Conservation (phyloP, 2,329 filamentous ascomycete genomes). For the Nemania sp. region DNA sequence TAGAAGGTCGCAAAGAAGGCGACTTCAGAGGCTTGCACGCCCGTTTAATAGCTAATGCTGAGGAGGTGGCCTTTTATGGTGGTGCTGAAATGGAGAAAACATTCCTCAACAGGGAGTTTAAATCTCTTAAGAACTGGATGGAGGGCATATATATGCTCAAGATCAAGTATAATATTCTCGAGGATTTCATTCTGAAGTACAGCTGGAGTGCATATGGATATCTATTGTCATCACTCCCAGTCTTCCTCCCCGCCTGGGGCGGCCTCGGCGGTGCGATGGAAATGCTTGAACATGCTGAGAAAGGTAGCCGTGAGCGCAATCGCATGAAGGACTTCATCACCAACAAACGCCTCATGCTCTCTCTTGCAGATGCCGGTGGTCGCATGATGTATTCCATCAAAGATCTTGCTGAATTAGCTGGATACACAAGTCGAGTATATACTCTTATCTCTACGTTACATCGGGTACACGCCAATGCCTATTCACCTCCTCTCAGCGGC, state of each 20-base stretch:
- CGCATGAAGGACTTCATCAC: conserved; percentile 99
- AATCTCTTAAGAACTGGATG: conserved; percentile 94
- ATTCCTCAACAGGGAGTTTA: conserved; percentile 90
- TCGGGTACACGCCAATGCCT: conserved; percentile 88
- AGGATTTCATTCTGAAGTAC: conserved; percentile 98
- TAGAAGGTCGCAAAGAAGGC: conserved; percentile 92
- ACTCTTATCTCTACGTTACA: conserved; percentile 94
- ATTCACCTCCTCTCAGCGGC: conserved; percentile 68
- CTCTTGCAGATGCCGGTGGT: conserved; percentile 91
- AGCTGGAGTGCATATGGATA: conserved; percentile 99
- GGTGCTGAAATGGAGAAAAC: conserved; percentile 94
- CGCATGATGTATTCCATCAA: conserved; percentile 99
- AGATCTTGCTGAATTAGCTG: conserved; percentile 91
- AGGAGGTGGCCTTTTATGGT: conserved; percentile 97
- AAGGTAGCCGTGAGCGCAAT: conserved; percentile 70
- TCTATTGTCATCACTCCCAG: conserved; percentile 85
- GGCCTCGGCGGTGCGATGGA: conserved; percentile 77
- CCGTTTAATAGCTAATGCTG: conserved; percentile 91
- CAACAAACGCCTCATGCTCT: conserved; percentile 97
- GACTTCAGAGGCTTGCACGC: conserved; percentile 93
- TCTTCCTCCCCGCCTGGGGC: conserved; percentile 94
- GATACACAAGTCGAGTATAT: conserved; percentile 95
- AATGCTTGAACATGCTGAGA: conserved; percentile 56
- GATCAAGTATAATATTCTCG: conserved; percentile 97
- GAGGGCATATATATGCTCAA: conserved; percentile 97